Evolutionary conservation across 345 rosid species (phyloP).

Genomic region (Mercurialis annua): DNA sequence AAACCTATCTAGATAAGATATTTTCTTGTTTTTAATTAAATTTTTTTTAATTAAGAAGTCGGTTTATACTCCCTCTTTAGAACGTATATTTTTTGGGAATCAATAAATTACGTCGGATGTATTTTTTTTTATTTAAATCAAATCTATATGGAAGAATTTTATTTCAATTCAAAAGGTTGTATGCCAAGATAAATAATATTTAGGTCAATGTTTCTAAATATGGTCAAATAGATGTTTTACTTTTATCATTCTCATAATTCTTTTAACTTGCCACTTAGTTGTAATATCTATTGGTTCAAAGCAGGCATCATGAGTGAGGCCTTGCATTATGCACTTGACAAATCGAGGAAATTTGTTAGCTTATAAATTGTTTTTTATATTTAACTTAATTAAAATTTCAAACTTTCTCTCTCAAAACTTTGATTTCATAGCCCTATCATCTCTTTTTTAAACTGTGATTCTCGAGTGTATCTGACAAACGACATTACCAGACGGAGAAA

Average conservation of each 20-base stretch:
- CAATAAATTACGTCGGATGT: no score
- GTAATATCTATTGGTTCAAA: neutral
- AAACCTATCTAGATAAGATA: no score
- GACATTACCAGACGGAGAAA: slow-evolving; percentile 36
- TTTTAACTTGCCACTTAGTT: no score
- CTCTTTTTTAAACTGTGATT: slow-evolving; percentile 21
- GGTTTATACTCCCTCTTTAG: no score
- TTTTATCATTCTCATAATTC: neutral
- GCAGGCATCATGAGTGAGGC: slow-evolving; percentile 2
- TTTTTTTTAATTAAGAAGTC: no score
- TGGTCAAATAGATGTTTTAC: neutral
- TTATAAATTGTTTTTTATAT: neutral
- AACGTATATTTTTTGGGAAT: no score
- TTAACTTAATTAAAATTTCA: neutral
- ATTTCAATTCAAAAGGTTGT: no score
- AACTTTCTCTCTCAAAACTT: neutral
- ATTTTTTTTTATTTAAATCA: no score
- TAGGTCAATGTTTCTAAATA: no score
- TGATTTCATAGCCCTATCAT: slow-evolving; percentile 37
- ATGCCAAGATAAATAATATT: no score
- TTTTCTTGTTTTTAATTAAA: no score
- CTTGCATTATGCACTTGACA: neutral
- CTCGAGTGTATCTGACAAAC: slow-evolving; percentile 30
- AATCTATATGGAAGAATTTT: no score
- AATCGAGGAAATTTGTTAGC: neutral